Evolutionary conservation across 257 asterid species (phyloP), one percentile per base, ranked within the genome.

Genomic region (Paulownia fortunei): DNA sequence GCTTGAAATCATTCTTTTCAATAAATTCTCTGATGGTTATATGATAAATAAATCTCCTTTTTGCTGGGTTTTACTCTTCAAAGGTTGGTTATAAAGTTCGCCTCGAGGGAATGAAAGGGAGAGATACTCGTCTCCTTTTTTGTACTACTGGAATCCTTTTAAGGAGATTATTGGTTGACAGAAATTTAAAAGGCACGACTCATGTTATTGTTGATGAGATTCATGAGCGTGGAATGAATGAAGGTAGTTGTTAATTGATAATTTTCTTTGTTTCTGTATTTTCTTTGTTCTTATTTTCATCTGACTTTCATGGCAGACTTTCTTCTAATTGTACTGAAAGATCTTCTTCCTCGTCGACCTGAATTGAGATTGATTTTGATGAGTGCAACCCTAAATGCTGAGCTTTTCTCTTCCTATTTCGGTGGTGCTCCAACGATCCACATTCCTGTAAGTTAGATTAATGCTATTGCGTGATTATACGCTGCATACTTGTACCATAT

Each of bases 221-320:
- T 88, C 98, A 94, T 80, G 98, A 94, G 87, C 97, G 97, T 34
- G 97, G 98, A 72, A 94, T 94, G 98, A 94, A 94, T 86, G 98
- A 94, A 90, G 98, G 97, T 94, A 85, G 19, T 54, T 79, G 23
- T 44, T 66, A 75, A 65, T 59, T 74, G 58, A 34, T 42, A 55
- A 56, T 49, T 47, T 66, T 73, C 42, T 47, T 72, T 51, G 8
- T 23, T 73, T 63, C 21, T 79, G 5, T 64, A 72, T 68, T 58
- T 65, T 72, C 18, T 42, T 52, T 62, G 72, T 79, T 80, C 87
- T 86, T 64, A 79, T 41, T 61, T 23, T 52, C 46, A 66, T 78
- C 42, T 82, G 60, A 77, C 62, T 84, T 67, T 66, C 65, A 21
- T 89, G 75, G 91, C 96, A 93, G 98, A 93, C 84, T 93, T 93